Evolutionary conservation across 2,329 filamentous ascomycete species (phyloP), one percentile per base, ranked within the genome.

Genomic region (Thyridium curvatum): DNA sequence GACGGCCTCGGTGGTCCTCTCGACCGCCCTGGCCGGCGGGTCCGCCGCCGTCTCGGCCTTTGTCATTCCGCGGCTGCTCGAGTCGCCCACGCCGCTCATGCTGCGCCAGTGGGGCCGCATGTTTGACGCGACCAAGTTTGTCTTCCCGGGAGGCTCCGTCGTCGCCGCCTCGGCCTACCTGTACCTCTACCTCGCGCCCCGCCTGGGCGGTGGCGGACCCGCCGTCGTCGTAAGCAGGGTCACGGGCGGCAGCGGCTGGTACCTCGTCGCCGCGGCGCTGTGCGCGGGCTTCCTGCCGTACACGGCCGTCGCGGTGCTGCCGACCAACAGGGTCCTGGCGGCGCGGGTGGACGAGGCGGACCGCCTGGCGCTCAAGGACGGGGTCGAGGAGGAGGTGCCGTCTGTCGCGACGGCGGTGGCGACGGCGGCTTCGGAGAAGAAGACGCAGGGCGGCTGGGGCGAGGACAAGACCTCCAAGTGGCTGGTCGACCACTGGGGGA

Each of bases 401-500:
- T 48, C 60, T 12, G 60, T 51, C 4, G 46, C 64, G 33, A 56
- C 55, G 18, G 64, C 66, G 39, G 49, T 47, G 39, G 54, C 62
- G 17, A 52, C n/a, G n/a, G n/a, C n/a, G n/a, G n/a, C n/a, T n/a
- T n/a, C n/a, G n/a, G 52, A 2, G 68, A 70, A 39, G 48, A 50
- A 10, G 60, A 56, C 8, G 47, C 51, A 51, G 13, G 54, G 14
- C 26, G 34, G 21, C 34, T 36, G 15, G 34, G 34, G 34, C 12
- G 33, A 62, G 35, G 64, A 62, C 33, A 66, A 71, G 56, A 69
- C 61, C 1, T 61, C 63, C 8, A 72, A 75, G 54, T 62, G 58
- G 41, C 52, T 79, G 47, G 62, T 80, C 30, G 74, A 79, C 48
- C 60, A 58, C 41, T 81, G 76, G 76, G 74, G 63, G 3, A 57